Percentiles rank a stretch among this genome's conserved stretches.
These are phyloP conservation scores for Oryza coarctata DNA, from an alignment of 176 grass and related monocot species.

Conservation along the genomic window DNA sequence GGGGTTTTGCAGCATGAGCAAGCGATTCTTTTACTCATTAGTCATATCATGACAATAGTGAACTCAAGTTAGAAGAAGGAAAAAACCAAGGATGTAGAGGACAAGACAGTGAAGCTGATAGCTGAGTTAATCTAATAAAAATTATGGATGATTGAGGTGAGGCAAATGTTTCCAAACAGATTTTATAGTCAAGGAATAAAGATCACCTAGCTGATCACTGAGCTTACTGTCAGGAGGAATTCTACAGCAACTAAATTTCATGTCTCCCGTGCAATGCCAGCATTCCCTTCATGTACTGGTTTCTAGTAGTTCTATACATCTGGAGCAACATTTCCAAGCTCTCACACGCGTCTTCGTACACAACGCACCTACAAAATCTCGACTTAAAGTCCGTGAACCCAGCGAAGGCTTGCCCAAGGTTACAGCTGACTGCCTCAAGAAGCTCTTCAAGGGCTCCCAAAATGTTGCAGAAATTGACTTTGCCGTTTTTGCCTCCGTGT, in stretches of 20 bases:
- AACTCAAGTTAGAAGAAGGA: no score
- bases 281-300: slow-evolving; percentile 73
- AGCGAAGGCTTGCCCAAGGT: neutral
- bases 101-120: neutral
- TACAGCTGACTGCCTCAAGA: slow-evolving; percentile 17
- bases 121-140: neutral
- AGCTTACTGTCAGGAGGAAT: neutral
- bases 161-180: neutral
- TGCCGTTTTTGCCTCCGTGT: neutral
- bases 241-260: neutral
- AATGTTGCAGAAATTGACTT: slow-evolving; percentile 51
- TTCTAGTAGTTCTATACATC: slow-evolving; percentile 59
- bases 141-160: neutral
- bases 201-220: neutral
- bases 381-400: slow-evolving; percentile 44
- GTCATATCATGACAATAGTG: neutral
- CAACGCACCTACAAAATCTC: slow-evolving; percentile 43
- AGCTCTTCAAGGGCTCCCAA: slow-evolving; percentile 38
- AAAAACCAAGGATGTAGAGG: no score
- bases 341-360: slow-evolving; percentile 50
- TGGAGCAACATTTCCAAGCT: slow-evolving; percentile 43
- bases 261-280: slow-evolving; percentile 50
- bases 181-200: neutral
- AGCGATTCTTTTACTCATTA: neutral
- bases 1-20: neutral